Percentiles rank a stretch among this genome's conserved stretches.
Conservation (phyloP, 1,139 yeast genomes). For the Yamadazyma atmosphaerica region DNA sequence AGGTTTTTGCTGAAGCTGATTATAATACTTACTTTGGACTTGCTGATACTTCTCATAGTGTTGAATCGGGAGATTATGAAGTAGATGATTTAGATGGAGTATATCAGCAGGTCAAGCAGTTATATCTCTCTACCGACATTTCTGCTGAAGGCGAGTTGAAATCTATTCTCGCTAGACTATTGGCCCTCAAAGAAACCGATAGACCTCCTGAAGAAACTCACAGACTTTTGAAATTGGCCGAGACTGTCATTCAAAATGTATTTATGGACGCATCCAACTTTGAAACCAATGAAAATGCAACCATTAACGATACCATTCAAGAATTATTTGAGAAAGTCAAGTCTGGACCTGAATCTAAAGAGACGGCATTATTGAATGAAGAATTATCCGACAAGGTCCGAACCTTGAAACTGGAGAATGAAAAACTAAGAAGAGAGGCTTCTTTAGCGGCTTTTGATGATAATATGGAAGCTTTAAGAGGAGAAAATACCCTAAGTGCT, state of each 20-base stretch:
- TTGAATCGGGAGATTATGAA: slow-evolving; percentile 10
- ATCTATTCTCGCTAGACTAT: slow-evolving; percentile 10
- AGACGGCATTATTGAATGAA: slow-evolving; percentile 33
- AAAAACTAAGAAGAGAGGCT: slow-evolving; percentile 22
- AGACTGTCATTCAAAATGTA: slow-evolving; percentile 33
- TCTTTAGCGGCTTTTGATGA: slow-evolving; percentile 19
- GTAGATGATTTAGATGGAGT: slow-evolving; percentile 21
- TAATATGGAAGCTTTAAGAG: slow-evolving; percentile 12
- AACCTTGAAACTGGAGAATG: slow-evolving; percentile 26
- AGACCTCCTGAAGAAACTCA: slow-evolving; percentile 22
- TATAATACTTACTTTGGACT: slow-evolving; percentile 21
- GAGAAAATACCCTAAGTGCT: slow-evolving; percentile 17
- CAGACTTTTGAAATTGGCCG: slow-evolving; percentile 27
- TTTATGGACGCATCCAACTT: slow-evolving; percentile 22
- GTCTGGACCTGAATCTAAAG: slow-evolving; percentile 35
- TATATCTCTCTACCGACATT: slow-evolving; percentile 14
- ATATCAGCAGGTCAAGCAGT: slow-evolving; percentile 15
- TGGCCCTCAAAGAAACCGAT: slow-evolving; percentile 25
- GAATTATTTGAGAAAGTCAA: slow-evolving; percentile 34
- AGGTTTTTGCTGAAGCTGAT: slow-evolving; percentile 43
- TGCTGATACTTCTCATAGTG: slow-evolving; percentile 13
- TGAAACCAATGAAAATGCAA: slow-evolving; percentile 23
- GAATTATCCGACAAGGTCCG: slow-evolving; percentile 24
- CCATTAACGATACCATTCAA: slow-evolving; percentile 33
- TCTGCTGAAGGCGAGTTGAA: slow-evolving; percentile 16